These are phyloP conservation scores for Binderoboletus segoi DNA, from an alignment of 1,284 basidiomycete genomes.

Conservation along the genomic window DNA sequence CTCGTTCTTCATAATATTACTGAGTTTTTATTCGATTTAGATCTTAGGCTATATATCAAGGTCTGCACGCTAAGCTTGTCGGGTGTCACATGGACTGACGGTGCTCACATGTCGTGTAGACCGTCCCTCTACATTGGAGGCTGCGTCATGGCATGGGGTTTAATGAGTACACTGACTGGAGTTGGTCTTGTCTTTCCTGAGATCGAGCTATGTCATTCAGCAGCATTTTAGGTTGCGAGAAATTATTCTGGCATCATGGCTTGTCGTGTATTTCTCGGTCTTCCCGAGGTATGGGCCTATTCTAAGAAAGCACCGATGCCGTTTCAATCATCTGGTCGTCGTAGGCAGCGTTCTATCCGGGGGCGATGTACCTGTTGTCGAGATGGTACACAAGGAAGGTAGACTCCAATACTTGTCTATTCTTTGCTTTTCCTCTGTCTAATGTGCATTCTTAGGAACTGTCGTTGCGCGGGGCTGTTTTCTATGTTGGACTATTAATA, in stretches of 20 bases:
- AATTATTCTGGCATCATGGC: conserved; percentile 57
- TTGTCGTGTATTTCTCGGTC: conserved; percentile 63
- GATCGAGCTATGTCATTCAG: not conserved
- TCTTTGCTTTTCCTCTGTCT: not conserved
- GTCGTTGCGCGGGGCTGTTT: conserved; percentile 67
- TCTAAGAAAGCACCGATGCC: too few relatives aligned
- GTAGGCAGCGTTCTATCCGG: conserved; percentile 65
- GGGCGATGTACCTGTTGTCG: conserved; percentile 62
- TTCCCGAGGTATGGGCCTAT: conserved; percentile 59
- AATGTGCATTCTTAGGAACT: conserved; percentile 50
- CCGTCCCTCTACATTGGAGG: conserved; percentile 64
- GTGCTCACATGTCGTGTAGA: conserved; percentile 35
- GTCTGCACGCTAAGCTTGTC: conserved; percentile 27
- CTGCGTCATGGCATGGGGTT: conserved; percentile 63
- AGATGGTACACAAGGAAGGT: conserved; percentile 69
- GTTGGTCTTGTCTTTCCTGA: conserved; percentile 38
- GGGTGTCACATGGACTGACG: not conserved
- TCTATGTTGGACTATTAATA: conserved; percentile 68
- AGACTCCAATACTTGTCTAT: not conserved
- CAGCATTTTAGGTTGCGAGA: conserved; percentile 48
- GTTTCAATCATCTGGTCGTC: too few relatives aligned
- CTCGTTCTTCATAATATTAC: too few relatives aligned
- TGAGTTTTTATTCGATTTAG: conserved; percentile 31
- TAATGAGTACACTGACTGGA: conserved; percentile 63
- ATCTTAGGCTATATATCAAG: conserved; percentile 55